phyloP scores from a whole-genome alignment of 148 eudicot species.

The Nepenthes gracilis region DNA sequence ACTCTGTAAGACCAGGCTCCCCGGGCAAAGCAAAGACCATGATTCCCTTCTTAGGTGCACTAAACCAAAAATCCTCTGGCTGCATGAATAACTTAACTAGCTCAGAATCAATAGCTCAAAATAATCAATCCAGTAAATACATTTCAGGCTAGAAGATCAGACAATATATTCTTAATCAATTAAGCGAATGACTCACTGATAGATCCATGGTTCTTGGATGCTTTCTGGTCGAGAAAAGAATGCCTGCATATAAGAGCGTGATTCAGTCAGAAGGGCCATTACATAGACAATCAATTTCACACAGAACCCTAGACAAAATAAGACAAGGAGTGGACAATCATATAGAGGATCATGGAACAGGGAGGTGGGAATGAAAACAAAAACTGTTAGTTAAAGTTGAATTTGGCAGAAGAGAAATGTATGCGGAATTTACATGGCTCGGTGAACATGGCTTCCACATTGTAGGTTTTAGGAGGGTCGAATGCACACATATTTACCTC shows the following conservation, averaged over 20 bases:
- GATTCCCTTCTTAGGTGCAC: slow-evolving; percentile 89
- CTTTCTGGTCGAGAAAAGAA: slow-evolving; percentile 77
- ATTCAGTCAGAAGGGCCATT: not conserved
- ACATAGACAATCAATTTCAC: too few species aligned
- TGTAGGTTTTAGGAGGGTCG: too few species aligned
- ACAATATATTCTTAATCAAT: not conserved
- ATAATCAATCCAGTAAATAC: not conserved
- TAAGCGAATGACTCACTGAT: slow-evolving; percentile 36
- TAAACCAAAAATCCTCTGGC: slow-evolving; percentile 98
- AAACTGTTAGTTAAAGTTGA: too few species aligned
- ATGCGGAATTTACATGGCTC: too few species aligned
- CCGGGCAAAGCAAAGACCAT: slow-evolving; percentile 98
- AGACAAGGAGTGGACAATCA: too few species aligned
- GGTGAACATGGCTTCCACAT: too few species aligned
- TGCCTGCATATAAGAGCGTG: slow-evolving; percentile 35
- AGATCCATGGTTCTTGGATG: slow-evolving; percentile 97
- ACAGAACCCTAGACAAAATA: too few species aligned
- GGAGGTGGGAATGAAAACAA: too few species aligned
- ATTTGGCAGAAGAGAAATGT: too few species aligned
- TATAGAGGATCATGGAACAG: too few species aligned
- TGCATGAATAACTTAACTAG: slow-evolving; percentile 21
- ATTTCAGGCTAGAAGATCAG: not conserved
- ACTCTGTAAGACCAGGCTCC: slow-evolving; percentile 91
- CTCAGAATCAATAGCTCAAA: slow-evolving; percentile 6
- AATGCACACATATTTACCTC: too few species aligned